phyloP scores from a whole-genome alignment of 148 eudicot genomes.

The Vaccinium myrtillus region DNA sequence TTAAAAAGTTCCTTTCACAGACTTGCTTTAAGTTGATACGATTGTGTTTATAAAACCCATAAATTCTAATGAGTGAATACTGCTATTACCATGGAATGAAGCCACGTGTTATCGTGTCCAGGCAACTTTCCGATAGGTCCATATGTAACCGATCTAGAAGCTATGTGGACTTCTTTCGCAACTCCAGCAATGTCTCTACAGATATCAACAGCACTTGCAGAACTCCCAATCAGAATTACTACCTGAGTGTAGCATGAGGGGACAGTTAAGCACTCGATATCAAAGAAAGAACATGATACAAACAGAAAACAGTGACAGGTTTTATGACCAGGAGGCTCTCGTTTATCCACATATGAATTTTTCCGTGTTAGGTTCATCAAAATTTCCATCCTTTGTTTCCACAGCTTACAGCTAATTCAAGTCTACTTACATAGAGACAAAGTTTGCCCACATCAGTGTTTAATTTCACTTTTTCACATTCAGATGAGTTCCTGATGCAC shows the following conservation, averaged over 20 bases:
- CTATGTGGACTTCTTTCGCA: conserved; percentile 89
- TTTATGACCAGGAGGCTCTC: background rate
- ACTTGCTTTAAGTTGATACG: conserved; percentile 1
- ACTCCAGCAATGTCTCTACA: conserved; percentile 65
- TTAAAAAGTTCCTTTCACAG: conserved; percentile 9
- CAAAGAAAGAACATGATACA: background rate
- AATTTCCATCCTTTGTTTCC: background rate
- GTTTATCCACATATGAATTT: background rate
- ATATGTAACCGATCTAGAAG: conserved; percentile 58
- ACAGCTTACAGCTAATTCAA: background rate
- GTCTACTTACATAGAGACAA: background rate
- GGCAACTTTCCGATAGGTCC: conserved; percentile 36
- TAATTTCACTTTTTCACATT: background rate
- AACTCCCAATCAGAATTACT: conserved; percentile 76
- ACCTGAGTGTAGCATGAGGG: conserved; percentile 39
- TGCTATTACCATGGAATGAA: conserved; percentile 73
- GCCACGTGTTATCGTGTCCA: conserved; percentile 72
- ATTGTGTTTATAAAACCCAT: conserved; percentile 3
- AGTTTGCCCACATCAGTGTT: background rate
- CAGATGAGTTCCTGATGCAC: background rate
- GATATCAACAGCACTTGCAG: conserved; percentile 86
- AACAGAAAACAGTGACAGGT: background rate
- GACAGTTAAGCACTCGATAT: background rate
- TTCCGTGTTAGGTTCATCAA: background rate
- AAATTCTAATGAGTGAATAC: conserved; percentile 22